Evolutionary conservation across 1,284 basidiomycete genomes (phyloP), one percentile per base, ranked within the genome.

Genomic region (Puccinia coronata): DNA sequence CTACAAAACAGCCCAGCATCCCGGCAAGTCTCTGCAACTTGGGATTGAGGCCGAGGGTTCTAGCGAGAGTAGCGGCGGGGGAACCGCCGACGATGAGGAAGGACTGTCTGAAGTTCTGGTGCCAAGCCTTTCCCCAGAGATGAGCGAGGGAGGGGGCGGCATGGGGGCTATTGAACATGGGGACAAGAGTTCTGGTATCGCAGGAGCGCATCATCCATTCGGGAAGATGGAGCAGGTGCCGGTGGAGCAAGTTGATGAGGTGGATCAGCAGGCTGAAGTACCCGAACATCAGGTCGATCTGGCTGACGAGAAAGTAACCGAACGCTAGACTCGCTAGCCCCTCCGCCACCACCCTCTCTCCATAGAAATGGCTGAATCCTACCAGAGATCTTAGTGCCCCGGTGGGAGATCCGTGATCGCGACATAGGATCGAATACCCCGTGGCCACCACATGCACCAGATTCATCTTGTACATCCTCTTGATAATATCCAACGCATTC

Each of bases 71-170:
- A 1, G 36, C 20, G 57, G 51, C 49, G 14, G 67, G 77, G 4
- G 55, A 12, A 1, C 47, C 67, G 8, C 77, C 77, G 39, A 20
- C 23, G 36, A 79, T 34, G 16, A 79, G 25, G 55, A 79, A 79
- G 43, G 11, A 1, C 49, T 67, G 69, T 20, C 77, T 43, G 43
- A 70, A 71, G 34, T 51, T 57, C 25, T 79, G 77, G 57, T 79
- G 77, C 77, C 77, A 79, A 25, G 25, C 47, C 25, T 43, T 39
- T 9, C 51, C 34, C 77, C 77, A 79, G 18, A 79, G 41, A 20
- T 57, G 34, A 23, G 49, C 39, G n/a, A 79, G 63, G 0, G 75
- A 78, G 41, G 31, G 31, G 36, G 75, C 0, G 2, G 47, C 28
- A 36, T 67, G 63, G 12, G 75, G 75, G 6, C 28, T 31, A 39